A percentile compares a stretch with the other conserved stretches of the same genome.
Evolutionary conservation across 2,329 filamentous ascomycete species (phyloP).

Genomic region (Pyricularia pennisetigena): DNA sequence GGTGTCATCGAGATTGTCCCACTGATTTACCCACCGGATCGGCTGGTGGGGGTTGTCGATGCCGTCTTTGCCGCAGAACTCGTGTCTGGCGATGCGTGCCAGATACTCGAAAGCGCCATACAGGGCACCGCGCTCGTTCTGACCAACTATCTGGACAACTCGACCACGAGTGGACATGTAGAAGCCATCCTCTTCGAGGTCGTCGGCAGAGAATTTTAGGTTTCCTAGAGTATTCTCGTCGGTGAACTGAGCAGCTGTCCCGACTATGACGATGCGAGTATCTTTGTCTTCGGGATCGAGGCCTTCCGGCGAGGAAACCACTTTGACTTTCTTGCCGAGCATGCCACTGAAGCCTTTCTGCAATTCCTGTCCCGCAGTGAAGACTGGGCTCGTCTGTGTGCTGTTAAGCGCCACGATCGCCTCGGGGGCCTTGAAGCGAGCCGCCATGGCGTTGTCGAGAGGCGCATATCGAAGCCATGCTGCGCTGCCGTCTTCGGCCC

Average conservation of each 20-base stretch:
- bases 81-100: constrained; percentile 50
- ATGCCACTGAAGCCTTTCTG: constrained; percentile 47
- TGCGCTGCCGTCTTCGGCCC: constrained; percentile 36
- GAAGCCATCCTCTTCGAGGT: constrained; percentile 48
- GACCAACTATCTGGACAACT: constrained; percentile 47
- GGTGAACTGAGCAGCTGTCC: constrained; percentile 33
- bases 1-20: constrained; percentile 53
- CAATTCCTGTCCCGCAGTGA: constrained; percentile 49
- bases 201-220: constrained; percentile 13
- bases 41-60: constrained; percentile 47
- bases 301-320: constrained; percentile 10
- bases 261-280: constrained; percentile 52
- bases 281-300: background rate
- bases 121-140: constrained; percentile 57
- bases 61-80: constrained; percentile 35
- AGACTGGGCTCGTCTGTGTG: constrained; percentile 43
- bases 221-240: constrained; percentile 15
- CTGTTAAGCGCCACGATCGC: constrained; percentile 28
- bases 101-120: constrained; percentile 64
- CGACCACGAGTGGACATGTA: constrained; percentile 40
- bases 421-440: background rate
- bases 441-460: constrained; percentile 22
- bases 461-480: constrained; percentile 45
- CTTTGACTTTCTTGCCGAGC: constrained; percentile 34
- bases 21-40: constrained; percentile 63